Evolutionary conservation across 805 yeast species (phyloP), one percentile per base, ranked within the genome.

Genomic region (Hanseniaspora valbyensis): DNA sequence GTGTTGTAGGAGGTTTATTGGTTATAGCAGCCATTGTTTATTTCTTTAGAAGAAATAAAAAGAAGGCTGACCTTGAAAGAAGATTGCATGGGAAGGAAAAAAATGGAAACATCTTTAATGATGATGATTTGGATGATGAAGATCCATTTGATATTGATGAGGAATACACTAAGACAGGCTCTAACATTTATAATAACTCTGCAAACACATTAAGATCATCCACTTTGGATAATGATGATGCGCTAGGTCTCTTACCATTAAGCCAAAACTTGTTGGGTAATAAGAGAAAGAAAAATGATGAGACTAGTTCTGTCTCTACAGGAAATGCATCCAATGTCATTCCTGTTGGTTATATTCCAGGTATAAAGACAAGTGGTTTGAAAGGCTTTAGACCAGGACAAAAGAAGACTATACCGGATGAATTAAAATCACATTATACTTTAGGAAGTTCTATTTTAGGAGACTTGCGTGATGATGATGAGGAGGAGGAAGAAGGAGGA

Each of bases 331-430:
- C 95, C 13, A 88, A 89, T 64, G 80, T 89, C 55, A 74, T 89
- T 54, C 95, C 95, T 18, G 82, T 90, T 52, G 95, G 95, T 2
- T 89, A 88, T 61, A 85, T 89, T 53, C 97, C 96, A 0, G 96
- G 96, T 33, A 96, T 88, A 41, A 84, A 88, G 4, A 51, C 41
- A 36, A 50, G 68, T 69, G 61, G 28, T 54, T 58, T 34, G 55
- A 53, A 39, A 34, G 50, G 48, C 34, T 49, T 44, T 21, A 37
- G 26, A 38, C 36, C 36, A 19, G 42, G 37, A 19, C 19, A 42
- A 6, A 45, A 32, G 34, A 45, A 37, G 10, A 46, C 38, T 22
- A 39, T 42, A 22, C 54, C 56, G 12, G 57, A 59, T 28, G 64
- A 60, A 52, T 55, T 61, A 22, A 58, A 62, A 26, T 63, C 67